A percentile compares a stretch with the other conserved stretches of the same genome.
These are phyloP conservation scores for Aurinia saxatilis DNA, from an alignment of 345 rosid species.

Conservation along the genomic window DNA sequence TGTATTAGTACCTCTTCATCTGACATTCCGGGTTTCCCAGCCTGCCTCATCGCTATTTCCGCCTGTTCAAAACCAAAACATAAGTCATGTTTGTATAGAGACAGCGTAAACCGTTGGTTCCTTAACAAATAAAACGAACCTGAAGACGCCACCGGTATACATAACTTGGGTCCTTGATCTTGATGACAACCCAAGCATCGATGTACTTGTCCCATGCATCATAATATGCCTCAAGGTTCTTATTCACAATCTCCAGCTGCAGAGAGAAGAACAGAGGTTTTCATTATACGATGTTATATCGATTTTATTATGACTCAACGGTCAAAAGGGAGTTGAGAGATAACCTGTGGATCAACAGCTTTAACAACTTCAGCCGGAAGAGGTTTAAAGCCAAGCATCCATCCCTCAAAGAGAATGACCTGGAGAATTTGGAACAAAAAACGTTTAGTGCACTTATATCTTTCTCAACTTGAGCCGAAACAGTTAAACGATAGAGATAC, in stretches of 20 bases:
- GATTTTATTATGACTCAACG: background rate
- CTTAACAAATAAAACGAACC: slow-evolving; percentile 33
- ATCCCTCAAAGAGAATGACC: slow-evolving; percentile 84
- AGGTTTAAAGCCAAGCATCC: slow-evolving; percentile 99
- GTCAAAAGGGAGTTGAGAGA: background rate
- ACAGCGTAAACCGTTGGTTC: background rate
- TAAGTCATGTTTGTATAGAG: background rate
- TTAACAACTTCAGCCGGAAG: slow-evolving; percentile 47
- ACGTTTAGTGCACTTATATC: too few relatives aligned
- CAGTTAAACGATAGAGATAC: too few relatives aligned
- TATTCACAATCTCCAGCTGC: slow-evolving; percentile 71
- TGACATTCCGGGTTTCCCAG: slow-evolving; percentile 81
- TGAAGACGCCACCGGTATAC: slow-evolving; percentile 95
- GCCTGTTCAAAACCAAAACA: slow-evolving; percentile 46
- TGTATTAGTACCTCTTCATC: slow-evolving; percentile 65
- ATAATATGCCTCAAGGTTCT: slow-evolving; percentile 79
- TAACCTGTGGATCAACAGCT: slow-evolving; percentile 89
- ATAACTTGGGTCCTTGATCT: slow-evolving; percentile 80
- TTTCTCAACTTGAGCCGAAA: too few relatives aligned
- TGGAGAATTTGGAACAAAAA: too few relatives aligned
- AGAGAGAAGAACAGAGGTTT: slow-evolving; percentile 1
- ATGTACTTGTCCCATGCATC: slow-evolving; percentile 90
- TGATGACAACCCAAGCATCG: slow-evolving; percentile 75
- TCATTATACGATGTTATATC: background rate
- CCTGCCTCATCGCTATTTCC: slow-evolving; percentile 89